Conservation (phyloP, 768 basidiomycete species). For the Stropharia rugosoannulata region DNA sequence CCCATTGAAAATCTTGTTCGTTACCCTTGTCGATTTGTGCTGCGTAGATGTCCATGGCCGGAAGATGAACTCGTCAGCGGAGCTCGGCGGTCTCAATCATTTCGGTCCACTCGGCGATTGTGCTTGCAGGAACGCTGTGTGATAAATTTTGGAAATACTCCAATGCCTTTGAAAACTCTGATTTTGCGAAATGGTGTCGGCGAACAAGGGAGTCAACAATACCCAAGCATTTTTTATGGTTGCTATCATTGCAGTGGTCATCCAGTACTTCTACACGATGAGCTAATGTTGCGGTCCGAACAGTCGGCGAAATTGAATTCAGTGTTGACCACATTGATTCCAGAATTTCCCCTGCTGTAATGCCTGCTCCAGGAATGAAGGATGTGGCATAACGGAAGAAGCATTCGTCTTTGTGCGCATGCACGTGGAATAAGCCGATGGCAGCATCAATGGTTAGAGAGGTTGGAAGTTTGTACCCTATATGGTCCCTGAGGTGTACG, state of each 20-base stretch:
- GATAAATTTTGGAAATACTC: background rate
- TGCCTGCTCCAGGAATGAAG: too few relatives aligned
- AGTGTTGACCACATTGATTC: too few relatives aligned
- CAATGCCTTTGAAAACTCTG: background rate
- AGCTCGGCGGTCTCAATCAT: background rate
- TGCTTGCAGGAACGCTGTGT: background rate
- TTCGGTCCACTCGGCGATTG: background rate
- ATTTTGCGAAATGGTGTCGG: background rate
- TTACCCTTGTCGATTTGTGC: background rate
- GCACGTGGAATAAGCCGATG: too few relatives aligned
- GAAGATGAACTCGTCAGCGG: background rate
- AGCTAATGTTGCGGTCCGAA: slow-evolving; percentile 12
- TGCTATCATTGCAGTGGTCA: slow-evolving; percentile 23
- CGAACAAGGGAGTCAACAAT: slow-evolving; percentile 10
- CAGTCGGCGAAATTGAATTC: background rate
- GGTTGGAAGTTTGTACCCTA: too few relatives aligned
- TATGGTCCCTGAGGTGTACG: too few relatives aligned
- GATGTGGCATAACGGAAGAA: too few relatives aligned
- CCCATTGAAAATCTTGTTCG: background rate
- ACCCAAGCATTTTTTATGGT: slow-evolving; percentile 20
- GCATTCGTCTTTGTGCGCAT: too few relatives aligned
- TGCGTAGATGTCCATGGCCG: slow-evolving; percentile 5
- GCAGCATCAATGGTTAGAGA: too few relatives aligned
- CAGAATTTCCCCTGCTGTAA: too few relatives aligned
- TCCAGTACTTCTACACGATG: slow-evolving; percentile 18